These are phyloP conservation scores for Sugiyamaella japonica DNA, from an alignment of 1,139 yeast species.

Conservation along the genomic window DNA sequence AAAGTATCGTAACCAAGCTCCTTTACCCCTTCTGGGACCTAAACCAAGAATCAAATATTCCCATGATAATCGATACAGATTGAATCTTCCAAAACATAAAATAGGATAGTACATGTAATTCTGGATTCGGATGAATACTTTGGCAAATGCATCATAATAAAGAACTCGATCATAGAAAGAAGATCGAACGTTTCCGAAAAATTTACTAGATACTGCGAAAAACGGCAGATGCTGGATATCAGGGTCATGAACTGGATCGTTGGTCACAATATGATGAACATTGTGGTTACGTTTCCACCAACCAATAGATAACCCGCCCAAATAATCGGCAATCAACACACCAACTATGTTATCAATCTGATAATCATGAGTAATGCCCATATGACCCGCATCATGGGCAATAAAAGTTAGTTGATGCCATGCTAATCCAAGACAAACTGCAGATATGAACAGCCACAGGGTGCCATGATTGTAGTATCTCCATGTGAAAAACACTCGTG, in stretches of 20 bases:
- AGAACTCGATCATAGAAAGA: conserved; percentile 72
- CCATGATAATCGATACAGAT: conserved; percentile 81
- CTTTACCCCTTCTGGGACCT: conserved; percentile 79
- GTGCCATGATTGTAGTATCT: conserved; percentile 21
- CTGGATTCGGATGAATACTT: conserved; percentile 60
- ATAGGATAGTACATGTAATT: conserved; percentile 75
- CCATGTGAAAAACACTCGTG: conserved; percentile 49
- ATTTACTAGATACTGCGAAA: conserved; percentile 76
- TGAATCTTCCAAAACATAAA: conserved; percentile 80
- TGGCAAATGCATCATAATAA: conserved; percentile 67
- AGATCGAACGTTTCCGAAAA: conserved; percentile 68
- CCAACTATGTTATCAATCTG: conserved; percentile 77
- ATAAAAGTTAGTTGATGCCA: conserved; percentile 92
- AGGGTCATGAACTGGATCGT: conserved; percentile 92
- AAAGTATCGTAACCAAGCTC: conserved; percentile 82
- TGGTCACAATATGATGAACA: conserved; percentile 84
- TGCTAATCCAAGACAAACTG: conserved; percentile 65
- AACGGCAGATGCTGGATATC: conserved; percentile 92
- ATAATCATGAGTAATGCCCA: conserved; percentile 77
- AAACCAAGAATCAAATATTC: conserved; percentile 64
- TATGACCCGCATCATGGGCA: conserved; percentile 90
- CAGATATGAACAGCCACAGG: conserved; percentile 54
- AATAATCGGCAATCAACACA: conserved; percentile 67
- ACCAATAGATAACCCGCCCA: conserved; percentile 86
- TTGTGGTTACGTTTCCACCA: conserved; percentile 97